A percentile compares a stretch with the other conserved stretches of the same genome.
Conservation (phyloP, 2,329 filamentous ascomycete genomes). For the Pyrenophora teres region DNA sequence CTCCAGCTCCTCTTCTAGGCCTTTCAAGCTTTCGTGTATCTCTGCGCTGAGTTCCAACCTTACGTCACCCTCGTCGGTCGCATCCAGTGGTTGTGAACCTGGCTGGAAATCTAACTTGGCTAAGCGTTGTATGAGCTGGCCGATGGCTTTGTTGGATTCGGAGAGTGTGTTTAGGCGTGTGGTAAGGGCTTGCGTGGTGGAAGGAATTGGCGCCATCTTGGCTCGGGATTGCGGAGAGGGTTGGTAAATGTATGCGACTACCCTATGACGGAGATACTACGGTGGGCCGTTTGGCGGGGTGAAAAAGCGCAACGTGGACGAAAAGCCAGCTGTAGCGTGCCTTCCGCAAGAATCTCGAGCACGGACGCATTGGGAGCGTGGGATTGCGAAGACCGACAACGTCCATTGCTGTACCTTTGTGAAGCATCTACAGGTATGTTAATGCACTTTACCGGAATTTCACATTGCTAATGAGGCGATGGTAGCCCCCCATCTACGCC, state of each 20-base stretch:
- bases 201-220: constrained; percentile 44
- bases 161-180: constrained; percentile 58
- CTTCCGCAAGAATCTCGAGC: constrained; percentile 20
- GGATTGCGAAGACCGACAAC: constrained; percentile 6
- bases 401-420: constrained; percentile 1
- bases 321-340: constrained; percentile 18
- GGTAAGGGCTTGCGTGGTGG: constrained; percentile 49
- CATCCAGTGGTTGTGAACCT: constrained; percentile 63
- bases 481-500: background rate
- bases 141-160: constrained; percentile 58
- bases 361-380: constrained; percentile 24
- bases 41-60: constrained; percentile 77
- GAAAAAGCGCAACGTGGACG: constrained; percentile 19
- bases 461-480: background rate
- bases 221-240: constrained; percentile 30
- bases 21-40: constrained; percentile 77
- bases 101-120: constrained; percentile 64
- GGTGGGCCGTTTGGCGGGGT: constrained; percentile 27
- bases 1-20: constrained; percentile 83
- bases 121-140: constrained; percentile 61
- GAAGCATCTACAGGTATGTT: background rate
- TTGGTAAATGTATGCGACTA: constrained; percentile 27
- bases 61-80: constrained; percentile 64
- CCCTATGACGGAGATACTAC: constrained; percentile 39
- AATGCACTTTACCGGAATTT: background rate